Evolutionary conservation across 306 rosid species (phyloP).

Genomic region (Albizia julibrissin): DNA sequence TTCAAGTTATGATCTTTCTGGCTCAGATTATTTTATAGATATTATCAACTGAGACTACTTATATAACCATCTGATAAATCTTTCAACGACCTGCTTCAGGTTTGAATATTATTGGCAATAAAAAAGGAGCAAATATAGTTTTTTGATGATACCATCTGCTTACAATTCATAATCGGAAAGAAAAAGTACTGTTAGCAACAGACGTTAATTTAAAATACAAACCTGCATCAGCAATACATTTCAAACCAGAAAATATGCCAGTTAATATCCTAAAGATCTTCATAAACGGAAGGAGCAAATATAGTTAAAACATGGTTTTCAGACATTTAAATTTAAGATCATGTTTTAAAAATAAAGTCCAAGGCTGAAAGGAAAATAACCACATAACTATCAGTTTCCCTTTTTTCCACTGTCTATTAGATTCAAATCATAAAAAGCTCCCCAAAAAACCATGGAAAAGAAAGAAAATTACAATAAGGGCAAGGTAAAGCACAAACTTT

Average conservation of each 20-base stretch:
- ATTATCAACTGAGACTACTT: slow-evolving; percentile 7
- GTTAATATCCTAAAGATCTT: not conserved
- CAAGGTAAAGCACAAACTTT: slow-evolving; percentile 39
- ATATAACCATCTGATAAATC: slow-evolving; percentile 18
- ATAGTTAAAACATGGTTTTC: not conserved
- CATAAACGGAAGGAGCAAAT: not conserved
- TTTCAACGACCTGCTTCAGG: slow-evolving; percentile 14
- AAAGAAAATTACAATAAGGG: slow-evolving; percentile 31
- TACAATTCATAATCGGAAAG: no score
- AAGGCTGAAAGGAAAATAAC: not conserved
- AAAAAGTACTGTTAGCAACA: no score
- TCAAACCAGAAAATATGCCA: not conserved
- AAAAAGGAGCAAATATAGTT: not conserved
- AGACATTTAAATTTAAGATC: not conserved
- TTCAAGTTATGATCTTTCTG: slow-evolving; percentile 9
- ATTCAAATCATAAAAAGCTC: not conserved
- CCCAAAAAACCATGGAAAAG: slow-evolving; percentile 14
- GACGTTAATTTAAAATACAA: no score
- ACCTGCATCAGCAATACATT: not conserved
- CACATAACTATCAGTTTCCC: not conserved
- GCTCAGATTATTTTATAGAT: slow-evolving; percentile 11
- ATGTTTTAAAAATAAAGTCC: not conserved
- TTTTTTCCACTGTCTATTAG: not conserved
- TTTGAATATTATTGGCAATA: not conserved
- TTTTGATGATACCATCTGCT: no score